These are phyloP conservation scores for Immersiporthe knoxdaviesiana DNA, from an alignment of 2,329 filamentous ascomycete species.

Conservation along the genomic window DNA sequence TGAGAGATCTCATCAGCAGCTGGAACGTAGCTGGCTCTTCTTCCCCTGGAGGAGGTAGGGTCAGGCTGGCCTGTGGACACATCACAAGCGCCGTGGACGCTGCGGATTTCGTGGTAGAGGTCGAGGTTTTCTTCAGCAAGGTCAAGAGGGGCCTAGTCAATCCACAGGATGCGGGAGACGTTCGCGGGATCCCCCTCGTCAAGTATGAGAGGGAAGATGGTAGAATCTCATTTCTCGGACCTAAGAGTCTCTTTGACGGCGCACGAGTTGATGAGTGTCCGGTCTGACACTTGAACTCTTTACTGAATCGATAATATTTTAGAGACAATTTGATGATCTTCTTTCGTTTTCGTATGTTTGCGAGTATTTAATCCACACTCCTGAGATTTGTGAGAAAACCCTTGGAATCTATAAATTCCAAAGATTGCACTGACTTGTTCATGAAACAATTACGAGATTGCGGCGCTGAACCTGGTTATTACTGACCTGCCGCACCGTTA, in stretches of 20 bases:
- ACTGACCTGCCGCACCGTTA: neutral
- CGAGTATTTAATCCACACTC: no score
- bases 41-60: neutral
- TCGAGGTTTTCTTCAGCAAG: constrained; percentile 14
- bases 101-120: constrained; percentile 14
- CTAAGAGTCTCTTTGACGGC: constrained; percentile 22
- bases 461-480: neutral
- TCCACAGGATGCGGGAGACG: constrained; percentile 11
- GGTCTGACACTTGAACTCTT: neutral
- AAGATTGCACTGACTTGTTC: neutral
- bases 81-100: constrained; percentile 15
- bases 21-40: constrained; percentile 20
- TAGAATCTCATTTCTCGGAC: constrained; percentile 16
- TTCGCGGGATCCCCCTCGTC: constrained; percentile 20
- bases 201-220: constrained; percentile 23
- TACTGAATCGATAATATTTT: neutral
- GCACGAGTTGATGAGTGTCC: neutral
- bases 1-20: constrained; percentile 24
- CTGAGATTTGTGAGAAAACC: neutral
- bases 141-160: constrained; percentile 15
- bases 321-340: neutral
- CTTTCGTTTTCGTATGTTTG: no score
- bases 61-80: constrained; percentile 22
- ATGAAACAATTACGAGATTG: neutral
- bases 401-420: no score